phyloP scores from a whole-genome alignment of 2,329 filamentous ascomycete genomes.

The Westerdykella sp. region DNA sequence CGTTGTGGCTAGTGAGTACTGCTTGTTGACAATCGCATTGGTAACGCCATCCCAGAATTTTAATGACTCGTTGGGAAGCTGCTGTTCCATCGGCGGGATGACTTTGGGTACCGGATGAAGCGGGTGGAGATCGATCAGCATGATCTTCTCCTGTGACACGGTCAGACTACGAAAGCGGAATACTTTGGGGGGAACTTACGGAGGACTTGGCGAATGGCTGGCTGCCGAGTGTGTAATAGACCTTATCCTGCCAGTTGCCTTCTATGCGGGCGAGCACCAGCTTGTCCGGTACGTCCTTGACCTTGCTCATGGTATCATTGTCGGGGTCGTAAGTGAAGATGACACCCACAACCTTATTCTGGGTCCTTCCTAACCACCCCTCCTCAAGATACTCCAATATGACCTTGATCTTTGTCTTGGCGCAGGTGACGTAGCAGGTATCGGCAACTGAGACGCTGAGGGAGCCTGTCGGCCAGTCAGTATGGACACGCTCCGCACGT shows the following conservation, averaged over 20 bases:
- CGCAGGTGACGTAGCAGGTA: conserved; percentile 78
- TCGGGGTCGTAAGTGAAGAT: conserved; percentile 86
- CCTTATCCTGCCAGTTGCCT: conserved; percentile 75
- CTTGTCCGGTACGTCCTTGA: conserved; percentile 80
- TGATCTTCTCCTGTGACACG: conserved; percentile 46
- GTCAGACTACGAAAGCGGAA: conserved; percentile 3
- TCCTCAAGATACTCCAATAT: conserved; percentile 93
- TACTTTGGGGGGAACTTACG: conserved; percentile 47
- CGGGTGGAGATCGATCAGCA: conserved; percentile 83
- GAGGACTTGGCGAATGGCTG: conserved; percentile 43
- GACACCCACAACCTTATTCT: conserved; percentile 86
- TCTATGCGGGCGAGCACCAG: conserved; percentile 77
- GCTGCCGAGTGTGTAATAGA: conserved; percentile 53
- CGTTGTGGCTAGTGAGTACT: conserved; percentile 75
- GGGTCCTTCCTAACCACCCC: conserved; percentile 84
- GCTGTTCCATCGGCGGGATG: conserved; percentile 67
- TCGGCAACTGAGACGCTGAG: conserved; percentile 87
- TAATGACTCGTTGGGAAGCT: conserved; percentile 84
- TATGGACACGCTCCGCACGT: background rate
- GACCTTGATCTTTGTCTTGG: conserved; percentile 83
- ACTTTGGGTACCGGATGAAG: conserved; percentile 73
- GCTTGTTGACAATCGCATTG: conserved; percentile 73
- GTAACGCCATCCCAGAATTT: conserved; percentile 86
- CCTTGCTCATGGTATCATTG: conserved; percentile 70
- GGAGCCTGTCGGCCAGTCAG: conserved; percentile 46